Evolutionary conservation across 805 yeast species (phyloP).

Genomic region (Maudiozyma turicensis): DNA sequence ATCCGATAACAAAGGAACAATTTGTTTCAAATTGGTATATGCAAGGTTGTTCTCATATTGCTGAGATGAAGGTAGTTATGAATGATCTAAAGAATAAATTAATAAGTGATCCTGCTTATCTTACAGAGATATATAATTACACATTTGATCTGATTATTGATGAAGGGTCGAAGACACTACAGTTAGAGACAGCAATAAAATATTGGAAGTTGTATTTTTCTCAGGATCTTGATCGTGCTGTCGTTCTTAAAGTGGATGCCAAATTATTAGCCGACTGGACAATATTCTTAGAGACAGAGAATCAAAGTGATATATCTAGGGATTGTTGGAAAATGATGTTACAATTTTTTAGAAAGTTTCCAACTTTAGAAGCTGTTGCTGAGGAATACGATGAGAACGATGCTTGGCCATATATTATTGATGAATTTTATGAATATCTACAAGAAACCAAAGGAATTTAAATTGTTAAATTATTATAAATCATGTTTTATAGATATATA

Average conservation of each 20-base stretch:
- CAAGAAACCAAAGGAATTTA: slow-evolving; percentile 5
- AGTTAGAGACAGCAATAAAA: slow-evolving; percentile 51
- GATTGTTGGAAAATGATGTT: slow-evolving; percentile 85
- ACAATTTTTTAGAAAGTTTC: slow-evolving; percentile 47
- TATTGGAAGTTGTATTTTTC: slow-evolving; percentile 69
- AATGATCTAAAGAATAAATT: slow-evolving; percentile 29
- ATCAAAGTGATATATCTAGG: slow-evolving; percentile 43
- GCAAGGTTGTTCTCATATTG: slow-evolving; percentile 26
- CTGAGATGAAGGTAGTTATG: slow-evolving; percentile 39
- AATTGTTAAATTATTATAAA: background rate
- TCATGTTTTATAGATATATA: background rate
- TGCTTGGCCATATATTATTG: slow-evolving; percentile 89
- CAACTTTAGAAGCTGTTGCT: slow-evolving; percentile 43
- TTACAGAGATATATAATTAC: slow-evolving; percentile 56
- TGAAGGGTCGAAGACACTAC: slow-evolving; percentile 45
- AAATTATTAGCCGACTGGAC: slow-evolving; percentile 46
- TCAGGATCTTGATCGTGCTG: slow-evolving; percentile 1
- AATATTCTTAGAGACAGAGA: slow-evolving; percentile 37
- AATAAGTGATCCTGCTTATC: slow-evolving; percentile 31
- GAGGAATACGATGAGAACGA: slow-evolving; percentile 61
- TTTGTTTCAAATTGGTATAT: slow-evolving; percentile 19
- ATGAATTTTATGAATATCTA: slow-evolving; percentile 62
- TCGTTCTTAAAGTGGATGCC: slow-evolving; percentile 18
- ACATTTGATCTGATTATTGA: slow-evolving; percentile 61
- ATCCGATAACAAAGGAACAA: slow-evolving; percentile 14